Conservation (phyloP, 164 flowering plant genomes). For the Dillenia suffruticosa region DNA sequence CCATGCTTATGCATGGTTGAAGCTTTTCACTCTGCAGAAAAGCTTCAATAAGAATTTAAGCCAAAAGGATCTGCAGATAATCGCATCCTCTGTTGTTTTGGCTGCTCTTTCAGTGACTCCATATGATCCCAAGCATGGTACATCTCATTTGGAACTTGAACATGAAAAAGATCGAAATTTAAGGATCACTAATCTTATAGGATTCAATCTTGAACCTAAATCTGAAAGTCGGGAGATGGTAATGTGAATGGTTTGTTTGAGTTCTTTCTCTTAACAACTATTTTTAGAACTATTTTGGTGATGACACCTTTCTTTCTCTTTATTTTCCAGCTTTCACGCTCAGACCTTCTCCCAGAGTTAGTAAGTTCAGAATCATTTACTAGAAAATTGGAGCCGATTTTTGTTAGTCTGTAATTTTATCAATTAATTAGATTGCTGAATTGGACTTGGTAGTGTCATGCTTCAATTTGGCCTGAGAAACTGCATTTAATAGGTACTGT, state of each 20-base stretch:
- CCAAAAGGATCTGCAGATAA: conserved; percentile 83
- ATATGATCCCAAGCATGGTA: conserved; percentile 49
- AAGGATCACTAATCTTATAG: conserved; percentile 80
- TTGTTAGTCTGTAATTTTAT: neutral
- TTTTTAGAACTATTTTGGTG: neutral
- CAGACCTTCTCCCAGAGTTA: conserved; percentile 77
- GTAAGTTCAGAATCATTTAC: conserved; percentile 33
- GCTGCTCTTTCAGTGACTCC: conserved; percentile 87
- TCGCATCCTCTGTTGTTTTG: conserved; percentile 92
- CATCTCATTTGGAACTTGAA: conserved; percentile 86
- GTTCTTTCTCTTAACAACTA: neutral
- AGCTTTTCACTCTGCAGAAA: conserved; percentile 77
- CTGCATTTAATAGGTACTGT: too few relatives aligned
- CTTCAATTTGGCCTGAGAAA: too few relatives aligned
- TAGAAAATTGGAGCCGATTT: neutral
- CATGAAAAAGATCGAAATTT: conserved; percentile 83
- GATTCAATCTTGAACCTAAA: conserved; percentile 73
- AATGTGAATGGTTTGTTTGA: conserved; percentile 10
- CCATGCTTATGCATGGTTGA: conserved; percentile 97
- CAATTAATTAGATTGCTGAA: too few relatives aligned
- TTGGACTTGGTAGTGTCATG: too few relatives aligned
- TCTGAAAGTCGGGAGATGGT: conserved; percentile 81
- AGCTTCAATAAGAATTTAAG: conserved; percentile 79
- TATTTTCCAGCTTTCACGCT: conserved; percentile 67
- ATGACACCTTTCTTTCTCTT: conserved; percentile 15